Percentiles rank a stretch among this genome's conserved stretches.
Conservation (phyloP, 1,284 basidiomycete species). For the Meira nashicola region DNA sequence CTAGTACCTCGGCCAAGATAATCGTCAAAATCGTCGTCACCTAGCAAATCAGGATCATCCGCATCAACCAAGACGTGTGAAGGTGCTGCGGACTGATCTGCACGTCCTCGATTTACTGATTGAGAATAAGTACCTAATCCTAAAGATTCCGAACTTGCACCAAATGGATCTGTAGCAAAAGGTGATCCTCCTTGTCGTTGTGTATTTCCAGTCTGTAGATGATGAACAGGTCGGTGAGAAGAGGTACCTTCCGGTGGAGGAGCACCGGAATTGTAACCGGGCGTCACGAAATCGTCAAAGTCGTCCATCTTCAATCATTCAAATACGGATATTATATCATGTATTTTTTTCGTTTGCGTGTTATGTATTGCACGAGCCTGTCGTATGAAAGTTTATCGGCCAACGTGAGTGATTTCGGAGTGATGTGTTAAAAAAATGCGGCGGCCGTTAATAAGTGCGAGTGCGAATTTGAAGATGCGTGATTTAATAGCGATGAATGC, state of each 20-base stretch:
- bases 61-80: constrained; percentile 45
- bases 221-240: constrained; percentile 20
- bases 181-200: constrained; percentile 7
- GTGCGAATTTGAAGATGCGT: too few relatives aligned
- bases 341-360: too few relatives aligned
- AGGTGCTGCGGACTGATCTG: background rate
- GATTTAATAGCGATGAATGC: too few relatives aligned
- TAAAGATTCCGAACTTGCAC: constrained; percentile 19
- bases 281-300: constrained; percentile 40
- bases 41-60: constrained; percentile 43
- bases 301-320: constrained; percentile 29
- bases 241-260: constrained; percentile 21
- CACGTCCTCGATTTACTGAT: background rate
- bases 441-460: too few relatives aligned
- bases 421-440: too few relatives aligned
- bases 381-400: too few relatives aligned
- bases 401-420: too few relatives aligned
- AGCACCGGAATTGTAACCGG: constrained; percentile 10
- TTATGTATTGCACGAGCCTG: too few relatives aligned
- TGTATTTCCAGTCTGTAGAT: constrained; percentile 17
- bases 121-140: constrained; percentile 17
- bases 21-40: constrained; percentile 32
- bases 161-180: constrained; percentile 4
- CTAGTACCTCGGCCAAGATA: constrained; percentile 3
- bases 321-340: too few relatives aligned